Evolutionary conservation across 2,329 filamentous ascomycete genomes (phyloP), one percentile per base, ranked within the genome.

Genomic region (Paraconiothyrium brasiliense): DNA sequence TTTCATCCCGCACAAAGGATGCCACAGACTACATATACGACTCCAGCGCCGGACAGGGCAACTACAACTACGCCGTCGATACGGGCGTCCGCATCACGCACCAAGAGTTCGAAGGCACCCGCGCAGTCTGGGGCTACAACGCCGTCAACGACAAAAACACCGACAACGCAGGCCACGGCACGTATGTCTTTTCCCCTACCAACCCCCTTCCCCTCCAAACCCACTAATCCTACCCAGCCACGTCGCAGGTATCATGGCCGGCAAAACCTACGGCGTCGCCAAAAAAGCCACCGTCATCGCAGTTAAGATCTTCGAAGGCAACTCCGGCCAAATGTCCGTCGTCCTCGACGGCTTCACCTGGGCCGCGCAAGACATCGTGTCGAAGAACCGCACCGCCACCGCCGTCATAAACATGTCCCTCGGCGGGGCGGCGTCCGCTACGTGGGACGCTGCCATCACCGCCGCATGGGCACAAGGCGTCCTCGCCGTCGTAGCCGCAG

Each of bases 41-140:
- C 43, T 49, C 56, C 1, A 64, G 58, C 20, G 70, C 67, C 10
- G 73, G 73, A n/a, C 32, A 66, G 4, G 72, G 67, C 30, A 74
- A 67, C 0, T 76, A 67, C 58, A 69, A 66, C 20, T 91, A 87
- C 72, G 79, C 91, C 20, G 82, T 91, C n/a, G 89, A 91, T 75
- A 90, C 88, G 2, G 89, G 89, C 63, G 85, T 91, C 73, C 78
- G 80, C 47, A 76, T 77, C 35, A 84, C 81, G 1, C 89, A 91
- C 76, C 34, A 52, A 0, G 76, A 77, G 8, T 78, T 78, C 37
- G 30, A 32, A 34, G 67, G 62, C 13, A 71, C 73, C 32, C 71
- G 76, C 16, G 76, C 74, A 10, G 58, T 54, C 10, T 73, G 67
- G 62, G 76, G 72, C 7, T 72, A 62, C 66, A 76, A 77, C 43